Evolutionary conservation across 2,329 filamentous ascomycete genomes (phyloP).

Genomic region (Acarospora socialis): DNA sequence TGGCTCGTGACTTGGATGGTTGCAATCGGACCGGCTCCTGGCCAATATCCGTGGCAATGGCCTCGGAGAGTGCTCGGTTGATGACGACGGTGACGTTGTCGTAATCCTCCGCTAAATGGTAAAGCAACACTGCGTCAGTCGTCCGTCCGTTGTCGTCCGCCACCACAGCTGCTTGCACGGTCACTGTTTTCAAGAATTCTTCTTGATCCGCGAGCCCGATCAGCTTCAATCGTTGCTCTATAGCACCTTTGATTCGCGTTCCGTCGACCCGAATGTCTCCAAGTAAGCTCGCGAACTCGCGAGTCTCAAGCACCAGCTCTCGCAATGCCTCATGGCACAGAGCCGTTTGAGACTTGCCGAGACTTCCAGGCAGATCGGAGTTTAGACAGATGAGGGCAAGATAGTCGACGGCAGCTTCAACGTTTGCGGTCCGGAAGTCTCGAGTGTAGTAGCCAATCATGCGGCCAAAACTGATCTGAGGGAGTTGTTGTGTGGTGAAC

Average conservation of each 20-base stretch:
- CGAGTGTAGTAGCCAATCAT: constrained; percentile 92
- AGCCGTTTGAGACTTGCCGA: constrained; percentile 60
- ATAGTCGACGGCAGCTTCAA: constrained; percentile 85
- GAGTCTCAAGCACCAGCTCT: constrained; percentile 89
- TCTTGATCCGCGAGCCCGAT: constrained; percentile 68
- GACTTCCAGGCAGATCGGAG: constrained; percentile 59
- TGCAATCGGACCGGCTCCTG: constrained; percentile 65
- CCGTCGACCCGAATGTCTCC: constrained; percentile 79
- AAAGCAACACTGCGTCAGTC: constrained; percentile 86
- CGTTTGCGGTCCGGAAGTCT: constrained; percentile 84
- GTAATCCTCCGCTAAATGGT: constrained; percentile 89
- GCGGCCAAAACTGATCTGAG: constrained; percentile 87
- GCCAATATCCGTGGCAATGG: constrained; percentile 72
- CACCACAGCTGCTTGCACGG: constrained; percentile 76
- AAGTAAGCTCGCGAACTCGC: constrained; percentile 85
- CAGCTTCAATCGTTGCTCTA: constrained; percentile 70
- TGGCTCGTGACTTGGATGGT: constrained; percentile 58
- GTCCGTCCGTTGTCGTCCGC: constrained; percentile 89
- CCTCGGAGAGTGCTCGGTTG: constrained; percentile 79
- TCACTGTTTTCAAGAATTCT: constrained; percentile 84
- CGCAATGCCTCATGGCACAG: constrained; percentile 87
- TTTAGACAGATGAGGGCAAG: constrained; percentile 85
- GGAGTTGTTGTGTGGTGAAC: constrained; percentile 36
- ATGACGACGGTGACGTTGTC: constrained; percentile 86
- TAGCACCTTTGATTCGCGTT: constrained; percentile 67